Conservation (phyloP, 75 land plant genomes). For the Sequoia sempervirens region DNA sequence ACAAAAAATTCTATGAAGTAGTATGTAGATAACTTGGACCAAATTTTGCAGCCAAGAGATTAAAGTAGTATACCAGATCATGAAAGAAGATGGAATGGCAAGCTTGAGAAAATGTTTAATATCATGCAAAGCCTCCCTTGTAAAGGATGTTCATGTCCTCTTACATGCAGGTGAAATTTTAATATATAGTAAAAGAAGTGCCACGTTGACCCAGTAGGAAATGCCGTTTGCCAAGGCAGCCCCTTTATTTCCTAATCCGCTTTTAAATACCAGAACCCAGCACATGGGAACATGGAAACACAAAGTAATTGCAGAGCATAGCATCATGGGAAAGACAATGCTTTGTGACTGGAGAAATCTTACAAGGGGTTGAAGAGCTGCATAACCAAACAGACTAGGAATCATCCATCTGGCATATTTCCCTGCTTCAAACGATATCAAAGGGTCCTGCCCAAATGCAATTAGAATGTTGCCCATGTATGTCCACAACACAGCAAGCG, state of each 20-base stretch:
- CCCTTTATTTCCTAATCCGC: conserved; percentile 68
- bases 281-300: conserved; percentile 56
- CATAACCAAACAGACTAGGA: conserved; percentile 62
- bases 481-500: conserved; percentile 62
- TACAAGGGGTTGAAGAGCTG: conserved; percentile 56
- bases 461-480: conserved; percentile 48
- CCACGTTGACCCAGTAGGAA: conserved; percentile 68
- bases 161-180: conserved; percentile 49
- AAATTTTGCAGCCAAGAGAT: not conserved
- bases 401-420: conserved; percentile 58
- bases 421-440: conserved; percentile 56
- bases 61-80: conserved; percentile 65
- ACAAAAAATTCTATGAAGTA: not conserved
- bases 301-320: conserved; percentile 41
- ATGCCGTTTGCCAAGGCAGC: conserved; percentile 69
- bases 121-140: conserved; percentile 56
- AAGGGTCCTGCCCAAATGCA: conserved; percentile 49
- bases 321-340: conserved; percentile 68
- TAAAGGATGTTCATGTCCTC: conserved; percentile 60
- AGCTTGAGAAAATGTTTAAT: conserved; percentile 44
- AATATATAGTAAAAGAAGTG: conserved; percentile 34
- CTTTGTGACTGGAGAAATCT: conserved; percentile 77
- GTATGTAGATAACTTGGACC: not conserved
- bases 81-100: conserved; percentile 69
- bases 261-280: conserved; percentile 60